phyloP scores from a whole-genome alignment of 345 rosid species.

The Toxicodendron radicans region DNA sequence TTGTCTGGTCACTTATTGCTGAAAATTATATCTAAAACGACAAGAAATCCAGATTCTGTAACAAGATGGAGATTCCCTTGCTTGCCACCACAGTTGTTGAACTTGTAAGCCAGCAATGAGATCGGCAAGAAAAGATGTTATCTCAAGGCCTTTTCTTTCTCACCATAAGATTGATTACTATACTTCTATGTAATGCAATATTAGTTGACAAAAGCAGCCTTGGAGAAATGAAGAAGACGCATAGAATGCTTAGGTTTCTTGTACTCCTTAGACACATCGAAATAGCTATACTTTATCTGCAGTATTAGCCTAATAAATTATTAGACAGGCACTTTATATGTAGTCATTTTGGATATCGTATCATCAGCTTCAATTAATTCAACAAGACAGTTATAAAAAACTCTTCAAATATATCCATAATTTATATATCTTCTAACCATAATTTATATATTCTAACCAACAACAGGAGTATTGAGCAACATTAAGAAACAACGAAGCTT shows the following conservation, averaged over 20 bases:
- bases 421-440: neutral
- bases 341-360: constrained; percentile 18
- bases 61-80: constrained; percentile 25
- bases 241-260: constrained; percentile 55
- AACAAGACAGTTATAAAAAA: neutral
- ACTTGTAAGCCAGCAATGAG: constrained; percentile 28
- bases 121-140: constrained; percentile 25
- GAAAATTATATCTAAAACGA: constrained; percentile 39
- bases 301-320: constrained; percentile 51
- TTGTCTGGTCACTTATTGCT: constrained; percentile 43
- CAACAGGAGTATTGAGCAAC: neutral
- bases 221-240: constrained; percentile 32
- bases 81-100: constrained; percentile 30
- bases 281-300: constrained; percentile 35
- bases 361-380: constrained; percentile 20
- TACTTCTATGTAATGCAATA: constrained; percentile 37
- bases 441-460: neutral
- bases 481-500: neutral
- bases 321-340: constrained; percentile 31
- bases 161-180: constrained; percentile 36
- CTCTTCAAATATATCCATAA: neutral
- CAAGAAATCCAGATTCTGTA: constrained; percentile 23
- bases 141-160: constrained; percentile 30
- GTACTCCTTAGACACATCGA: constrained; percentile 47
- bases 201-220: constrained; percentile 37